Evolutionary conservation across 441 rosid species (phyloP), one percentile per base, ranked within the genome.

Genomic region (Erodium chrysanthum): DNA sequence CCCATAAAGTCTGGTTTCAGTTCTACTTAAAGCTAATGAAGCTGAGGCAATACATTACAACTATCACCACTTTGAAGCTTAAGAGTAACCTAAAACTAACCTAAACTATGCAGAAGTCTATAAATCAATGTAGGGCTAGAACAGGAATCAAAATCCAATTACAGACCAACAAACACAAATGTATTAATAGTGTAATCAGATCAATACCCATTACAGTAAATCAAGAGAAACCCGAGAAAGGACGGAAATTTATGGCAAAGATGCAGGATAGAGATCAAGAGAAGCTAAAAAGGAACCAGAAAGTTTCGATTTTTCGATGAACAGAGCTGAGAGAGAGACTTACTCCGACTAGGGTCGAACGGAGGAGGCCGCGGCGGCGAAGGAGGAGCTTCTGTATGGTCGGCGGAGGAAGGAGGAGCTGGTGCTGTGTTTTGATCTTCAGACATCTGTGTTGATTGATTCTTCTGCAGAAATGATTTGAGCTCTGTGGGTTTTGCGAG

Each of bases 301-400:
- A 60, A 67, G 23, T 7, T 15, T 15, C 60, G 0, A 52, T n/a
- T n/a, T 1, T 17, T 18, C 3, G 68, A 52, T 20, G 29, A 4
- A 54, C n/a, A 71, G 44, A 22, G 74, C 63, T 22, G 40, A 46
- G 63, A 33, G n/a, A 44, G 81, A 69, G 56, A 70, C 11, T 83
- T 85, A 90, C 96, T 88, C 84, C 92, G 86, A 80, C 84, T 83
- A 60, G 94, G 96, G 80, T 90, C 92, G 76, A 90, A 86, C 0
- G 78, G 23, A 59, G 77, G 66, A 17, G 84, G 66, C 4, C 72
- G 40, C 17, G 70, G 25, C 15, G 60, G 62, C n/a, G 60, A 12
- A 14, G 60, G 37, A n/a, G 37, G 58, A 4, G 22, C 42, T 6
- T 52, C 60, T 2, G 50, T 9, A 2, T 42, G 50, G 23, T 6